These are phyloP conservation scores for Leptodermis oblonga DNA, from an alignment of 257 asterid species.

Conservation along the genomic window DNA sequence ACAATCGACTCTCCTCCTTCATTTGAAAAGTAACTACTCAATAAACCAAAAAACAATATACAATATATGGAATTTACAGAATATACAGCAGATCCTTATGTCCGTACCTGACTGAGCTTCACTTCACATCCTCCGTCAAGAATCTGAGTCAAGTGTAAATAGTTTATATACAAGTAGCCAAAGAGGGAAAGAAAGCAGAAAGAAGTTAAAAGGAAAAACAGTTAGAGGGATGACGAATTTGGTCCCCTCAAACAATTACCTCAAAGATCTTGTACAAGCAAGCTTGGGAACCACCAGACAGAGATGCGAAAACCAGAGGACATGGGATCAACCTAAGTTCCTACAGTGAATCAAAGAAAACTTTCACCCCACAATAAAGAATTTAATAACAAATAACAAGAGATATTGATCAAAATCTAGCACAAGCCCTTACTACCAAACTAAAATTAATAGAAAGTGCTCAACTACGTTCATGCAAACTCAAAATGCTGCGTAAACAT, in stretches of 20 bases:
- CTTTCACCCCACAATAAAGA: conserved; percentile 2
- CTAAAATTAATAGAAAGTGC: neutral
- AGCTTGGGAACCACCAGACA: conserved; percentile 91
- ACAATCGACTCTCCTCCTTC: conserved; percentile 76
- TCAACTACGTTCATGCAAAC: neutral
- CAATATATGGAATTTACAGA: neutral
- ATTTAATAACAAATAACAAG: too few relatives aligned
- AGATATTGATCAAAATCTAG: neutral
- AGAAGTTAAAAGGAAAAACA: conserved; percentile 1
- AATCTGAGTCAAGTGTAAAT: conserved; percentile 46
- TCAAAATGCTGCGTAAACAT: neutral
- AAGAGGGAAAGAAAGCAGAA: neutral
- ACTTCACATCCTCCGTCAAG: conserved; percentile 74
- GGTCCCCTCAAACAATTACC: conserved; percentile 33
- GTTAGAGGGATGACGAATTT: neutral
- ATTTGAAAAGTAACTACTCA: conserved; percentile 22
- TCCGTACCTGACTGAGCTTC: conserved; percentile 61
- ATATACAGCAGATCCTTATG: conserved; percentile 10
- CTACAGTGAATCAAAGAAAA: conserved; percentile 29
- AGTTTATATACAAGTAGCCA: neutral
- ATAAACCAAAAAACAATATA: neutral
- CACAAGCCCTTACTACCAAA: neutral
- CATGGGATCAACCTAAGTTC: conserved; percentile 62
- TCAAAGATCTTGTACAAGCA: conserved; percentile 89
- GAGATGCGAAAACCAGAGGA: conserved; percentile 71